Evolutionary conservation across 768 basidiomycete genomes (phyloP), one percentile per base, ranked within the genome.

Genomic region (Clitopilus passeckerianus): DNA sequence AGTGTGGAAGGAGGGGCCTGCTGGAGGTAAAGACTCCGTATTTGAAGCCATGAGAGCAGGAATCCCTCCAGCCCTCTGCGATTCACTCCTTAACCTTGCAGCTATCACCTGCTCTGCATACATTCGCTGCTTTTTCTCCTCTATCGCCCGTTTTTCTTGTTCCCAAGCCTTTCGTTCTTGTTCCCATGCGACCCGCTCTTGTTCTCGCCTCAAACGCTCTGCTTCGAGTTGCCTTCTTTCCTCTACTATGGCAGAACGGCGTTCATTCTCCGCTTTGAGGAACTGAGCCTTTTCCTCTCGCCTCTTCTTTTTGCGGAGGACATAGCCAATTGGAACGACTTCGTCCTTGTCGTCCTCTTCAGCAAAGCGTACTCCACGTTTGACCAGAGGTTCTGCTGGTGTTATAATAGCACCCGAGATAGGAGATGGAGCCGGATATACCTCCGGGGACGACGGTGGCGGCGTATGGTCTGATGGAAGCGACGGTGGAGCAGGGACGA

Each of bases 211-310:
- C 61, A 70, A 72, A 46, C 80, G 76, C 64, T 82, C 82, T 34
- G 77, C 77, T 64, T 81, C 80, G 54, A 74, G 71, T 35, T 20
- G 54, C 23, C n/a, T 18, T 15, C 54, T 55, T 34, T 55, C 54
- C 54, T 55, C 54, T 22, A 34, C 1, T 18, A 22, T 10, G 16
- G 46, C 46, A 18, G 74, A 72, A 27, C 86, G 80, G 57, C 77
- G 78, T 61, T 83, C 77, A 62, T 82, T 80, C 64, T 89, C 83
- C 69, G 79, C 79, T 50, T 77, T 80, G 65, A 90, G 74, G 64
- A 90, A 88, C 46, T 72, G 80, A 46, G 85, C 86, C 74, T 88
- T 88, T 71, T 89, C 84, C 70, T 87, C 87, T 46, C 86, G 85
- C 65, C 83, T 84, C 76, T 86, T 86, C 75, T 85, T 86, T 70